Percentiles rank a stretch among this genome's conserved stretches.
Conservation (phyloP, 805 yeast genomes). For the Saturnispora sekii region DNA sequence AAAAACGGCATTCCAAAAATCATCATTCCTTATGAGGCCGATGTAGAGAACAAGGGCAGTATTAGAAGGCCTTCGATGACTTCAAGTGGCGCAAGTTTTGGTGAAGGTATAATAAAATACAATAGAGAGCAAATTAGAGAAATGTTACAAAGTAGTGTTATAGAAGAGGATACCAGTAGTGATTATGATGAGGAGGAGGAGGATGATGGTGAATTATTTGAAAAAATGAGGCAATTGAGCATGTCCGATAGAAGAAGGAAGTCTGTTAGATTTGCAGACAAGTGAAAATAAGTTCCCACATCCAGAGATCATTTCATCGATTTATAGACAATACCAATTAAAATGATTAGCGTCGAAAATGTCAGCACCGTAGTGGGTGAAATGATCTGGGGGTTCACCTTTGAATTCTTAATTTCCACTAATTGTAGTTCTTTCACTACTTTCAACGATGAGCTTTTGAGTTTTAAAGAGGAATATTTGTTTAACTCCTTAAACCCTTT, state of each 20-base stretch:
- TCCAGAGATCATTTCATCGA: not conserved
- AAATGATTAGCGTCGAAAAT: conserved; percentile 1
- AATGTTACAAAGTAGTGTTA: conserved; percentile 19
- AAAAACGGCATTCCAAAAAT: conserved; percentile 9
- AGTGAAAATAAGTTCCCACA: too few relatives aligned
- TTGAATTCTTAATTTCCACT: not conserved
- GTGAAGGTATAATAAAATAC: conserved; percentile 28
- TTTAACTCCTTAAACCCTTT: conserved; percentile 6
- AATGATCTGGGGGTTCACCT: not conserved
- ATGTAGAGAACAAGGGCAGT: not conserved
- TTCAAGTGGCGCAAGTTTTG: conserved; percentile 29
- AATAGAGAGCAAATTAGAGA: conserved; percentile 26
- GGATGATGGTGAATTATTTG: conserved; percentile 6
- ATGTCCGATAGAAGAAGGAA: conserved; percentile 16
- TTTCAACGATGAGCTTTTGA: conserved; percentile 7
- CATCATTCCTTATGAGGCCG: conserved; percentile 7
- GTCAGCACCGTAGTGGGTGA: not conserved
- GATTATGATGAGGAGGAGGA: conserved; percentile 5
- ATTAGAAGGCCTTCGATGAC: conserved; percentile 22
- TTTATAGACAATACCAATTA: conserved; percentile 4
- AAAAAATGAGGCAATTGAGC: conserved; percentile 3
- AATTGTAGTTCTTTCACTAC: conserved; percentile 13
- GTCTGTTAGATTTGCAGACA: conserved; percentile 17
- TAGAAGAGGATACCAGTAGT: conserved; percentile 10
- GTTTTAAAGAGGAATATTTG: conserved; percentile 18